Base-by-base conservation (phyloP, 306 rosid genomes). In the Rosa chinensis region DNA sequence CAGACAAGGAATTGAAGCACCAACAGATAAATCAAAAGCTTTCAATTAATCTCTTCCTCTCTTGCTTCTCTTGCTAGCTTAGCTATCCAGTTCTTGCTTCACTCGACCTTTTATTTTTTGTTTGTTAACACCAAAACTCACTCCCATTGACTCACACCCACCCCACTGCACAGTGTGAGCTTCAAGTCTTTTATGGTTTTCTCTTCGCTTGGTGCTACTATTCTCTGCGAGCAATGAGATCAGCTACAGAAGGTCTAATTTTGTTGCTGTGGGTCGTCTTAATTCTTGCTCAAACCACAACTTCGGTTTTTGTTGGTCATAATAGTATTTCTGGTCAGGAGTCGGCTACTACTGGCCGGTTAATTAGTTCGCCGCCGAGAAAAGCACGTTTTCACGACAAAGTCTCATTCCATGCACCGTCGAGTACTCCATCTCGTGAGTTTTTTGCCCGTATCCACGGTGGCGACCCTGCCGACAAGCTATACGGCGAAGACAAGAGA, bases 401-500 rank as follows among this genome's bases (percentile, higher is more conserved):
- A 70, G 63, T 77, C 16, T 58, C 84, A 76, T 86, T 87, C 63
- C 87, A 84, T 77, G 87, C 89, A 77, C 88, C 90, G 6, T 73
- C 88, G 42, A 81, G 79, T 23, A 61, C 67, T 47, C 48, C 78
- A 4, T 16, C 69, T 52, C 58, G 70, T 42, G 63, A 52, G 64
- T 67, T 48, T 58, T 14, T 78, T 64, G 77, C n/a, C 28, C 73
- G 12, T 44, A 10, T 40, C 5, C 56, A 75, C 50, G 82, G 80
- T 72, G 50, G 50, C 8, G 50, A 32, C 39, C 42, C 39, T 6
- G 82, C 84, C 11, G 83, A 82, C 66, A 62, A 72, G 17, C 43
- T 77, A 25, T 92, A 85, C 61, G 91, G 71, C 11, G 93, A 90
- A 14, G 90, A 89, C 18, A 90, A 92, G 78, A 89, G 98, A 84